phyloP scores from a whole-genome alignment of 257 asterid genomes.

The Solanum bukasovii region DNA sequence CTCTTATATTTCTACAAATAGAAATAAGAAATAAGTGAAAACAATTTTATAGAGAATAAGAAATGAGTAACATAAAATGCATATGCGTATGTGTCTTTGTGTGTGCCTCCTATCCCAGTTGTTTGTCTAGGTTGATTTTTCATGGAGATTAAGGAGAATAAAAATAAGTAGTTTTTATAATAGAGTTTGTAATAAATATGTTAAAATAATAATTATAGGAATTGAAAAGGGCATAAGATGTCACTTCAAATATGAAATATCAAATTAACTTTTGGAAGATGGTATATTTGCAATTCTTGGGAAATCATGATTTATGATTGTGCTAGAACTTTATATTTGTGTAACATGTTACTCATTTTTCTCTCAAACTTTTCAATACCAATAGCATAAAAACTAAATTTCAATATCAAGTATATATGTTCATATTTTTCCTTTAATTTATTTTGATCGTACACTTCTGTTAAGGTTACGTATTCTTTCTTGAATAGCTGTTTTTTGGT shows the following conservation, averaged over 20 bases:
- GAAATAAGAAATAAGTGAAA: background rate
- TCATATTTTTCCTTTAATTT: background rate
- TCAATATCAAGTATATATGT: background rate
- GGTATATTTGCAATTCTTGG: background rate
- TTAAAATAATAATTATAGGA: background rate
- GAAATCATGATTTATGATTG: background rate
- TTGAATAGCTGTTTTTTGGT: background rate
- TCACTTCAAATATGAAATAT: background rate
- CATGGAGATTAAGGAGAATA: background rate
- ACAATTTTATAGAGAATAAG: constrained; percentile 1
- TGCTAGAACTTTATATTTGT: background rate
- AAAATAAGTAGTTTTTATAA: background rate
- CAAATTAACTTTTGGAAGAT: background rate
- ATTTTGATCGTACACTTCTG: background rate
- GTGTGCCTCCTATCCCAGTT: background rate
- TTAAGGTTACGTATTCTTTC: background rate
- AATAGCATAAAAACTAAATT: background rate
- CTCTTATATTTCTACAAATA: background rate
- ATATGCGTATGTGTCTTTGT: background rate
- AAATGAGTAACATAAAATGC: background rate
- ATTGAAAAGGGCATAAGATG: background rate
- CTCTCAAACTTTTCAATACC: background rate
- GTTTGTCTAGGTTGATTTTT: background rate
- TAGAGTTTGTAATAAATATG: background rate
- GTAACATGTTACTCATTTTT: background rate